Conservation (phyloP, 805 yeast species). For the Barnettozyma siamensis region DNA sequence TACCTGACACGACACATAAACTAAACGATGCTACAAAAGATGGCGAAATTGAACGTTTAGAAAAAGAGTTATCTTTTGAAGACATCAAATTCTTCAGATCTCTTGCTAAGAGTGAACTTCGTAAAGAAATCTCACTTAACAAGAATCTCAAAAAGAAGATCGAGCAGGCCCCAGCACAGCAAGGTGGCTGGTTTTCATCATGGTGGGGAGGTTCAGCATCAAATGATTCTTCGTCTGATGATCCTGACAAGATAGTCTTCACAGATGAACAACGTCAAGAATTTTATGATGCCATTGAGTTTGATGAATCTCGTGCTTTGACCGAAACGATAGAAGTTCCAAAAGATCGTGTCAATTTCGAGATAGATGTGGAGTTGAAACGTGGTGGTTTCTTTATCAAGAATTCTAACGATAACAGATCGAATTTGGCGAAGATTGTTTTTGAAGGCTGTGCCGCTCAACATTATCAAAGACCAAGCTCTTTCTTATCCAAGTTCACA, state of each 20-base stretch:
- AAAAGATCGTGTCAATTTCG: constrained; percentile 62
- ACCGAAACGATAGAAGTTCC: constrained; percentile 60
- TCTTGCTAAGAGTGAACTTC: constrained; percentile 60
- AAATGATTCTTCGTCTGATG: constrained; percentile 20
- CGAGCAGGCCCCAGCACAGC: constrained; percentile 10
- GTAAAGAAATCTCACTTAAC: constrained; percentile 40
- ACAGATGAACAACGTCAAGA: constrained; percentile 88
- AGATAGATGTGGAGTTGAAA: constrained; percentile 60
- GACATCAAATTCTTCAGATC: constrained; percentile 84
- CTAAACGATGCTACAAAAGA: constrained; percentile 32
- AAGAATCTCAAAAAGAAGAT: neutral
- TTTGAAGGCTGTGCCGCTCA: constrained; percentile 79
- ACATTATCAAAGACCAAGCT: constrained; percentile 71
- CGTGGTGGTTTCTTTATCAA: constrained; percentile 71
- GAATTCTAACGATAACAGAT: constrained; percentile 24
- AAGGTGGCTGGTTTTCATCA: constrained; percentile 66
- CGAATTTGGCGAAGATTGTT: constrained; percentile 65
- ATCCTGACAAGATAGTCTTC: constrained; percentile 43
- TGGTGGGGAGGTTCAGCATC: constrained; percentile 37
- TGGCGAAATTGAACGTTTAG: constrained; percentile 44
- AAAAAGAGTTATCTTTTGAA: constrained; percentile 58
- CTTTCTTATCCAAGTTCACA: constrained; percentile 65
- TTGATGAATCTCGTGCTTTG: constrained; percentile 56
- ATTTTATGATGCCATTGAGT: constrained; percentile 88
- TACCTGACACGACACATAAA: constrained; percentile 26